Evolutionary conservation across 345 rosid genomes (phyloP).

Genomic region (Salix caprea): DNA sequence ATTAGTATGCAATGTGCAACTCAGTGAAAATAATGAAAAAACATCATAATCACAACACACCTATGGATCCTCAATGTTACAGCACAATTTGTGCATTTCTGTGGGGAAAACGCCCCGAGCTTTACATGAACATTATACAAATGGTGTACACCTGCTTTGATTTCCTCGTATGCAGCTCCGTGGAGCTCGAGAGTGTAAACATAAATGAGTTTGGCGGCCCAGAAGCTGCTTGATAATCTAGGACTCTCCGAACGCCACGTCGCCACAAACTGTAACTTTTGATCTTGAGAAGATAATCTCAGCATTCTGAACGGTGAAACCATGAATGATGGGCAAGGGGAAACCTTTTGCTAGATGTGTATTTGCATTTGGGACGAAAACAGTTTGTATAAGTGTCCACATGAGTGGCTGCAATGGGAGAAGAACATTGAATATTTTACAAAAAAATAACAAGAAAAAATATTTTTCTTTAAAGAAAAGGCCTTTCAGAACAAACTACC

Average conservation of each 20-base stretch:
- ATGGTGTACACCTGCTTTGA: not conserved
- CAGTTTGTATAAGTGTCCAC: slow-evolving; percentile 83
- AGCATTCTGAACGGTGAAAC: slow-evolving; percentile 69
- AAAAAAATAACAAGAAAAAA: not conserved
- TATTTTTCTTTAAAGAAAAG: not conserved
- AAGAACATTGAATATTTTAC: not conserved
- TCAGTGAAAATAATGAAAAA: not conserved
- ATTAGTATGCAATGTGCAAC: too few relatives aligned
- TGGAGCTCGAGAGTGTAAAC: not conserved
- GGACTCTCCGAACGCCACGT: slow-evolving; percentile 48
- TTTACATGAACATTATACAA: not conserved
- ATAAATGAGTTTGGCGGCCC: slow-evolving; percentile 1
- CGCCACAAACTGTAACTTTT: slow-evolving; percentile 58
- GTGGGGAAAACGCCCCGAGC: not conserved
- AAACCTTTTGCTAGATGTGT: slow-evolving; percentile 69
- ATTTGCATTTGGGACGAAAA: slow-evolving; percentile 72
- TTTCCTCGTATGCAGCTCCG: not conserved
- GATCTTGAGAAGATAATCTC: slow-evolving; percentile 53
- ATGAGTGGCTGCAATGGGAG: slow-evolving; percentile 66
- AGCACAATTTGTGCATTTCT: not conserved
- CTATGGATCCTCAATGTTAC: not conserved
- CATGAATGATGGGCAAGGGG: slow-evolving; percentile 82
- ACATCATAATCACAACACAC: not conserved
- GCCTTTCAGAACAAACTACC: slow-evolving; percentile 35
- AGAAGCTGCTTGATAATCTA: slow-evolving; percentile 12